phyloP scores from a whole-genome alignment of 1,139 yeast genomes.

The Candida anutae region DNA sequence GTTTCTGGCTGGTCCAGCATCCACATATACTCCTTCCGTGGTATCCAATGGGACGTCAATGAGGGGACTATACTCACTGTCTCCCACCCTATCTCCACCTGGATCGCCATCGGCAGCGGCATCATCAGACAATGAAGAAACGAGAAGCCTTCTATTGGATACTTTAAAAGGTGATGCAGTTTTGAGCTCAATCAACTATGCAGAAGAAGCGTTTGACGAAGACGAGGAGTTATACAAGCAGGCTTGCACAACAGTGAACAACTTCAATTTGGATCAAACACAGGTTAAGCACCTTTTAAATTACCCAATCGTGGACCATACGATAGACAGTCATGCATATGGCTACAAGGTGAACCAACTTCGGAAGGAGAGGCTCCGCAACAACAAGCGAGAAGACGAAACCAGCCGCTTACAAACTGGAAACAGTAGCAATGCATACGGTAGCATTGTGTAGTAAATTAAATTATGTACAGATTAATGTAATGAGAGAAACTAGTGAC shows the following conservation, averaged over 20 bases:
- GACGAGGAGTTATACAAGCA: slow-evolving; percentile 30
- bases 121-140: slow-evolving; percentile 1
- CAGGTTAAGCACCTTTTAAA: slow-evolving; percentile 29
- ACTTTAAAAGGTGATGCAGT: slow-evolving; percentile 16
- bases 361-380: slow-evolving; percentile 15
- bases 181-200: slow-evolving; percentile 19
- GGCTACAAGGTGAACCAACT: slow-evolving; percentile 38
- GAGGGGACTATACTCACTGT: slow-evolving; percentile 23
- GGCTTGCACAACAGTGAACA: slow-evolving; percentile 30
- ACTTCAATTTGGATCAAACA: slow-evolving; percentile 31
- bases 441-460: slow-evolving; percentile 14
- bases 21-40: slow-evolving; percentile 23
- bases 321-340: slow-evolving; percentile 34
- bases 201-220: slow-evolving; percentile 30
- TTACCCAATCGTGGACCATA: slow-evolving; percentile 40
- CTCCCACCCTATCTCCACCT: slow-evolving; percentile 22
- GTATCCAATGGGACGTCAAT: slow-evolving; percentile 28
- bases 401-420: background rate
- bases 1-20: slow-evolving; percentile 1
- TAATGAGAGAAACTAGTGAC: background rate
- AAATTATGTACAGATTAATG: background rate
- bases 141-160: slow-evolving; percentile 18
- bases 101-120: slow-evolving; percentile 9
- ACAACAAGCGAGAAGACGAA: background rate
- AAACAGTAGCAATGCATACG: slow-evolving; percentile 15